Evolutionary conservation across 2,329 filamentous ascomycete species (phyloP), one percentile per base, ranked within the genome.

Genomic region (Fusarium denticulatum): DNA sequence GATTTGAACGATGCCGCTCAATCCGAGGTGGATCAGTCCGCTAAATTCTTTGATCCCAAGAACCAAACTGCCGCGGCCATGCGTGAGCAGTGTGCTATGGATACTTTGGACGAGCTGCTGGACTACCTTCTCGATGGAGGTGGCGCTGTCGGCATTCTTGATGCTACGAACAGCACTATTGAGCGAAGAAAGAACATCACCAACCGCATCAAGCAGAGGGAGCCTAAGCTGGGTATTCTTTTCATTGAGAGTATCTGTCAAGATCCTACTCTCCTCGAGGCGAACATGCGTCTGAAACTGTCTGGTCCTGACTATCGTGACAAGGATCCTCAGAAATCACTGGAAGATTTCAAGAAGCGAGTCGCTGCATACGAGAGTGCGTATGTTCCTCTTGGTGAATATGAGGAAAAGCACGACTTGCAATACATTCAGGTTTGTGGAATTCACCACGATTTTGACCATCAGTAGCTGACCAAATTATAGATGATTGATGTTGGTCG

Each of bases 221-320:
- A 97, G 76, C 95, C 96, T 5, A 93, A 94, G 68, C 87, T 99
- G 28, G 96, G 96, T 37, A 94, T 99, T 24, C 86, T 99, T 16
- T 99, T 98, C 81, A 92, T 99, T 34, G 96, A 99, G 85, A 97
- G 94, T 78, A 93, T 97, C 59, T 99, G 96, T 82, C 88, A 94
- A 69, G 95, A 98, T 76, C 87, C 93, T 67, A 90, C 90, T 82
- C 86, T 98, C 32, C 87, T 98, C 42, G 95, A 98, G 82, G 94
- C 95, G 24, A 98, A 98, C 80, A 98, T 98, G 95, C 94, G 96
- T 34, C 86, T 98, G 71, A 98, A 98, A 86, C 90, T 98, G 12
- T 97, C 94, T 7, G 96, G 96, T 1, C 96, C 96, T 0, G 96
- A 99, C 82, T 99, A 99, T 85, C 94, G 93, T 78, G 94, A 94